Evolutionary conservation across 148 eudicot species (phyloP), one percentile per base, ranked within the genome.

Genomic region (Gaultheria prostrata): DNA sequence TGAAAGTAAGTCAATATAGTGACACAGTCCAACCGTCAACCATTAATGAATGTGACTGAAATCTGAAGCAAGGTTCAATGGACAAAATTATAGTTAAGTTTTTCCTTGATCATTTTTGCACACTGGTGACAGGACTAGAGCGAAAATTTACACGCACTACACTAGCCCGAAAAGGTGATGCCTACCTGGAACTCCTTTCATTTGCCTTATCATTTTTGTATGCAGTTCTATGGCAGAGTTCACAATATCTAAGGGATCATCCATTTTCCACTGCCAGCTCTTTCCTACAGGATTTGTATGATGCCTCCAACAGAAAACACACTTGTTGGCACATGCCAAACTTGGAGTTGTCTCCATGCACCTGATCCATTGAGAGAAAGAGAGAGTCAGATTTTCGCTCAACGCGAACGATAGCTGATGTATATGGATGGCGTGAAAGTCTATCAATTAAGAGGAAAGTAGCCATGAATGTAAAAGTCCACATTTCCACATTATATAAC

Each of bases 261-360:
- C 99, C 98, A 97, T 94, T 89, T 97, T 97, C 99, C 99, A 97
- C 83, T 86, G 89, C 98, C 99, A 97, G 86, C 89, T 93, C 90
- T 92, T 97, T 56, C 89, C 99, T 33, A 94, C 99, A 67, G 99
- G 99, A 86, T 97, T 97, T 24, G 99, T 97, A 89, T 97, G 98
- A 90, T 97, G 99, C 88, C 99, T 93, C 99, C 99, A 97, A 82
- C 99, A 97, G 72, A 97, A 97, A 20, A 97, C 99, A 83, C 99
- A 97, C 90, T 94, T 97, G 88, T 97, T 97, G 45, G 99, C 99
- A 92, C 99, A 97, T 35, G 99, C 98, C 82, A 97, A 84, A 85
- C 99, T 97, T 59, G 99, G 99, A 76, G 99, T 97, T 56, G 99
- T 87, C 91, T 97, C 99, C 99, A 97, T 97, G 88, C 98, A 97